A percentile compares a stretch with the other conserved stretches of the same genome.
Conservation (phyloP, 2,329 filamentous ascomycete genomes). For the Malbranchea zuffiana region DNA sequence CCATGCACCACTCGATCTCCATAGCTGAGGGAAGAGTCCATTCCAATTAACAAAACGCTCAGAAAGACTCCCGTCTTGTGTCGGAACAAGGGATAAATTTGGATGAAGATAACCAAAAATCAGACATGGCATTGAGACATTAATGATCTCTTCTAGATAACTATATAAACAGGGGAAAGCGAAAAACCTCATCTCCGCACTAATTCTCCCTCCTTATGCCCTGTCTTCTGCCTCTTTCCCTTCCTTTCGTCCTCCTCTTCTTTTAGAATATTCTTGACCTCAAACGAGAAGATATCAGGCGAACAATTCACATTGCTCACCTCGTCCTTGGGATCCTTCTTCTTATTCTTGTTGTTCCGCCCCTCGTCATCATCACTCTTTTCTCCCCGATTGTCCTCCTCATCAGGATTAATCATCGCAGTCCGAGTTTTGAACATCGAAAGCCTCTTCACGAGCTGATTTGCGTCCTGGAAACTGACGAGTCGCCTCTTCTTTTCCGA, state of each 20-base stretch:
- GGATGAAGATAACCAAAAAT: too few species aligned
- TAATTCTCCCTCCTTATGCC: not conserved
- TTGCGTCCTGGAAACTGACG: slow-evolving; percentile 49
- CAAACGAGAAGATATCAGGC: not conserved
- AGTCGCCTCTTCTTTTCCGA: slow-evolving; percentile 39
- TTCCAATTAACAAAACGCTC: too few species aligned
- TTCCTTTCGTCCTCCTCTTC: slow-evolving; percentile 5
- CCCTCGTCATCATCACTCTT: not conserved
- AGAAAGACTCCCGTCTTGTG: too few species aligned
- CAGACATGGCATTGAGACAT: too few species aligned
- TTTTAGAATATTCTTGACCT: slow-evolving; percentile 6
- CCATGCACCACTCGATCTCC: too few species aligned
- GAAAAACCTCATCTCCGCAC: too few species aligned
- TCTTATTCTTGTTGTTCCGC: too few species aligned
- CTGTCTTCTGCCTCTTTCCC: not conserved
- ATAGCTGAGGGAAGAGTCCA: too few species aligned
- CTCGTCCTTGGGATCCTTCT: too few species aligned
- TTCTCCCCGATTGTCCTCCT: slow-evolving; percentile 8
- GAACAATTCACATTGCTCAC: not conserved
- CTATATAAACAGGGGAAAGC: too few species aligned
- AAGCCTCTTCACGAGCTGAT: slow-evolving; percentile 47
- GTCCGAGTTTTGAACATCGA: slow-evolving; percentile 17
- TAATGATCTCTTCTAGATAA: too few species aligned
- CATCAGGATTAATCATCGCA: not conserved
- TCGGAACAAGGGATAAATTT: too few species aligned